Percentiles rank a stretch among this genome's conserved stretches.
Evolutionary conservation across 192 early-diverging fungal genomes (phyloP).

Genomic region (Geranomyces michiganensis): DNA sequence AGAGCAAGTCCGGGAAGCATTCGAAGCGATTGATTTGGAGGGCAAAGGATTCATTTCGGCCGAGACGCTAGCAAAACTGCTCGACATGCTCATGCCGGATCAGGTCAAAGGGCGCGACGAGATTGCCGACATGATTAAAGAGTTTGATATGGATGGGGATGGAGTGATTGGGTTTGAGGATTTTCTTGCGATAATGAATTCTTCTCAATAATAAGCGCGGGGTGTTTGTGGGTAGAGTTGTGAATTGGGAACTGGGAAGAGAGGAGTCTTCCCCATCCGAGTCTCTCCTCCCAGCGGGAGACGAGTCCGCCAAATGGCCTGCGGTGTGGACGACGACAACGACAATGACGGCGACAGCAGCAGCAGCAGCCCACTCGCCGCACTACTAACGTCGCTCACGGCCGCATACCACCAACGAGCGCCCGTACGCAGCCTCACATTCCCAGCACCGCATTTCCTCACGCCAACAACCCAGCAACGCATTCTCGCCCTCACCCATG

Average conservation of each 20-base stretch:
- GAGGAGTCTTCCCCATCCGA: too few relatives aligned
- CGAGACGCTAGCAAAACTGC: conserved; percentile 35
- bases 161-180: conserved; percentile 46
- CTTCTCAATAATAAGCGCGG: too few relatives aligned
- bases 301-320: too few relatives aligned
- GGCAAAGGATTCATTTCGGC: conserved; percentile 41
- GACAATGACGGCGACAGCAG: too few relatives aligned
- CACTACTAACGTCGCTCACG: too few relatives aligned
- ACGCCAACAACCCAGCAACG: not conserved
- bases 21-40: conserved; percentile 47
- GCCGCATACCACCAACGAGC: not conserved
- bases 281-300: too few relatives aligned
- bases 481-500: conserved; percentile 15
- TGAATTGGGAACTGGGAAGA: too few relatives aligned
- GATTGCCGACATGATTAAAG: conserved; percentile 42
- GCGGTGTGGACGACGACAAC: too few relatives aligned
- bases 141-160: conserved; percentile 49
- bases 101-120: conserved; percentile 30
- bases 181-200: conserved; percentile 33
- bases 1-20: conserved; percentile 44
- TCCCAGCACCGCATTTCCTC: not conserved
- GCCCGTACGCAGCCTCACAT: conserved; percentile 6
- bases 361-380: too few relatives aligned
- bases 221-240: too few relatives aligned
- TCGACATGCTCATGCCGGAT: conserved; percentile 8